These are phyloP conservation scores for Fraxinus sp. DNA, from an alignment of 305 asterid species.

Conservation along the genomic window DNA sequence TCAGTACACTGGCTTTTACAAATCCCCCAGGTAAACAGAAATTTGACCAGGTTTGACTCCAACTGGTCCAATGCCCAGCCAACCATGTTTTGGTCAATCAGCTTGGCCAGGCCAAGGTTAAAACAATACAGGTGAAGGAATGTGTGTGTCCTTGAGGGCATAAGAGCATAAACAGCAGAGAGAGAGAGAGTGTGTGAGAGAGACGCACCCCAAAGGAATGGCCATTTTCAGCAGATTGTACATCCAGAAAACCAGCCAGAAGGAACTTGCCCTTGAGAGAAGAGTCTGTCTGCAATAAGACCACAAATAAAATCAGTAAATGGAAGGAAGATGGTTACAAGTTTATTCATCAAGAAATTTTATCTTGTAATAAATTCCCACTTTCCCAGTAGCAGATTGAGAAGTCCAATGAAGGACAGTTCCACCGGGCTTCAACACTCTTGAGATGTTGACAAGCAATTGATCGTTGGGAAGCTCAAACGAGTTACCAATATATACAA, in stretches of 20 bases:
- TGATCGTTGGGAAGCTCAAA: constrained; percentile 54
- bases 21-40: not conserved
- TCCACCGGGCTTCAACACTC: constrained; percentile 76
- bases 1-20: not conserved
- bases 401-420: constrained; percentile 41
- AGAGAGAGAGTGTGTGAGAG: not conserved
- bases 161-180: not conserved
- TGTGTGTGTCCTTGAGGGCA: not conserved
- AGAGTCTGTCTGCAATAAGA: constrained; percentile 47
- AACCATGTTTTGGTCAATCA: not conserved
- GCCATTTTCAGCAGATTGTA: constrained; percentile 45
- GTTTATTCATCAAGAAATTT: not conserved
- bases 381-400: constrained; percentile 37
- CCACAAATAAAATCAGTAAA: constrained; percentile 4
- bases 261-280: constrained; percentile 69
- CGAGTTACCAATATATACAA: constrained; percentile 49
- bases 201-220: constrained; percentile 59
- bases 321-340: not conserved
- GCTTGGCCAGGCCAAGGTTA: not conserved
- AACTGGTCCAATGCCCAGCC: not conserved
- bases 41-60: not conserved
- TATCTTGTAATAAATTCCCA: constrained; percentile 31
- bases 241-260: constrained; percentile 76
- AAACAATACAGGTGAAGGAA: not conserved
- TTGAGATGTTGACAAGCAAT: constrained; percentile 50